Base-by-base conservation (phyloP, 306 rosid species). In the Casuarina cunninghamiana region DNA sequence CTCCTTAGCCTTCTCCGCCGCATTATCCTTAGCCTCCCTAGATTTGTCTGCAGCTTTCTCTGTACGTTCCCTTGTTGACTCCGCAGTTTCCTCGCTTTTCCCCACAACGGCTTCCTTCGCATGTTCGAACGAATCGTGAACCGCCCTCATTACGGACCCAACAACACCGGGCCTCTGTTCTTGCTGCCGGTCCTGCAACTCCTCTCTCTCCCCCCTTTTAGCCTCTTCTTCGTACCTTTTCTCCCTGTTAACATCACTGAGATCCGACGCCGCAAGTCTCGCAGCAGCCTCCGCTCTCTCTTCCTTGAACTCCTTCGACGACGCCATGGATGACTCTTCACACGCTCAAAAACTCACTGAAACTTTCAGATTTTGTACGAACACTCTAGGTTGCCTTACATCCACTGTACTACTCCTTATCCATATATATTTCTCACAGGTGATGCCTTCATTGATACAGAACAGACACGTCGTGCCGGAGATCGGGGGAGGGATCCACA, bases 81-180 rank as follows among this genome's bases (percentile, higher is more conserved):
- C 75, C 5, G 65, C 15, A 26, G 75, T 57, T 1, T 83, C 79
- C 0, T 79, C 75, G 77, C 80, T 72, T 67, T 89, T 90, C 0
- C 95, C 98, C 48, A 88, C 91, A 48, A 92, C 87, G 4, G 89
- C 90, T 46, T 84, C 97, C 75, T 88, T 92, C 0, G 94, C 96
- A 38, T 83, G 89, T 70, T 87, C 91, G n/a, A 72, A 79, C 0
- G 90, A 89, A 71, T 73, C 89, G 0, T 89, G 86, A 26, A 88
- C 97, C 0, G 86, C 89, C 63, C 65, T 81, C 55, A 95, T 37
- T 73, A 93, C 39, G 2, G 96, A 89, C 0, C 96, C 91, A 2
- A 92, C 78, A 1, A 92, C 90, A 1, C 96, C 97, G 0, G 87
- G 86, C 9, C 51, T 84, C 35, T 85, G 58, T 37, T 84, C 78